Conservation (phyloP, 129 eudicot genomes). For the Flaveria trinervia region DNA sequence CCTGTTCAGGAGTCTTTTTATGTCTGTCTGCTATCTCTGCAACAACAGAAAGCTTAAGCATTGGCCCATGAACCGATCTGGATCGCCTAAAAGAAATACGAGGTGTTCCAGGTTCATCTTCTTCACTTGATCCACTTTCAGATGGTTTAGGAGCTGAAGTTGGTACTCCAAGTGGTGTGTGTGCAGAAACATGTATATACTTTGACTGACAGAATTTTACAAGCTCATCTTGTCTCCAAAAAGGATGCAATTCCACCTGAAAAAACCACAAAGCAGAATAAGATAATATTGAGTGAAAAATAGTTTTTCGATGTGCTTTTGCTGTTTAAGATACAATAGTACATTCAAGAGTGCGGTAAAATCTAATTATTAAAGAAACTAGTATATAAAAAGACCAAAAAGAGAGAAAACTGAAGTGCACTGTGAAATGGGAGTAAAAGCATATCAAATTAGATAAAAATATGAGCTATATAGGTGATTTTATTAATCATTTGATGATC, state of each 20-base stretch:
- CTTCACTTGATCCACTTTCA: constrained; percentile 66
- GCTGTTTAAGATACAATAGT: not conserved
- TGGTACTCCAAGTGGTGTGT: constrained; percentile 65
- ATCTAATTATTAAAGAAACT: not conserved
- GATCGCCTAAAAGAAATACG: constrained; percentile 62
- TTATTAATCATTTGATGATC: not conserved
- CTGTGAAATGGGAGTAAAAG: not conserved
- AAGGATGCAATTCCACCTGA: constrained; percentile 62
- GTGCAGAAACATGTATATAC: constrained; percentile 58
- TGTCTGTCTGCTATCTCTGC: constrained; percentile 64
- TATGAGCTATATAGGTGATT: not conserved
- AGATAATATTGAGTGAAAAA: not conserved
- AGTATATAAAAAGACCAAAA: not conserved
- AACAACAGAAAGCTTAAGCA: constrained; percentile 57
- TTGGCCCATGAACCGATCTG: constrained; percentile 62
- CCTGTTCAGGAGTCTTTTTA: constrained; percentile 70
- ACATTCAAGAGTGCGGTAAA: not conserved
- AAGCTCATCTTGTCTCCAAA: constrained; percentile 69
- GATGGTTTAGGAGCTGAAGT: constrained; percentile 49
- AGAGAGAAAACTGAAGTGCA: not conserved
- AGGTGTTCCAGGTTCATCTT: constrained; percentile 71
- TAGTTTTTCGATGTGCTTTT: not conserved
- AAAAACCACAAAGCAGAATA: not conserved
- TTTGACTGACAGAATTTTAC: constrained; percentile 65
- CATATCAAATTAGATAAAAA: not conserved